phyloP scores from a whole-genome alignment of 768 basidiomycete species.

The Lactifluus rugatus region DNA sequence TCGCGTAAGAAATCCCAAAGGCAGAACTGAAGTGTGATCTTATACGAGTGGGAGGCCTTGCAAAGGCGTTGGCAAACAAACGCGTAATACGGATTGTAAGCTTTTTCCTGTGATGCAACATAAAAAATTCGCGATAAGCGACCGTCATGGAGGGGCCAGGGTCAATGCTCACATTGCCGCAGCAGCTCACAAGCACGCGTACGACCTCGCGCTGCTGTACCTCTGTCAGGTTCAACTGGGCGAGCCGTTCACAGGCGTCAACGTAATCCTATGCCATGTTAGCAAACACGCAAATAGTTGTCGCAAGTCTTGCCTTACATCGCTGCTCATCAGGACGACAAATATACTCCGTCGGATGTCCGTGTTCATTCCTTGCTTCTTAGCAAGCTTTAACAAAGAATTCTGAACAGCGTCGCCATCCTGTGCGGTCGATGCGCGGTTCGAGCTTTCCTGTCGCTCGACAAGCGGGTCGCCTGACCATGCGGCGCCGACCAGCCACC shows the following conservation, averaged over 20 bases:
- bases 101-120: constrained; percentile 82
- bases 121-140: constrained; percentile 1
- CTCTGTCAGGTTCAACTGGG: constrained; percentile 74
- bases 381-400: constrained; percentile 66
- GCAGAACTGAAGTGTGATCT: constrained; percentile 88
- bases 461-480: constrained; percentile 90
- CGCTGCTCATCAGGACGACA: constrained; percentile 89
- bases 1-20: constrained; percentile 96
- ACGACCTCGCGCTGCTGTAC: constrained; percentile 91
- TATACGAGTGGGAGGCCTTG: constrained; percentile 68
- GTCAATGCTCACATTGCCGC: constrained; percentile 61
- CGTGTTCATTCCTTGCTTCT: constrained; percentile 97
- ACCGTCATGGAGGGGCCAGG: background rate
- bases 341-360: constrained; percentile 89
- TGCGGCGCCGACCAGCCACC: constrained; percentile 97
- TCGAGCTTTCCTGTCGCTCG: constrained; percentile 45
- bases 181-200: constrained; percentile 88
- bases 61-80: constrained; percentile 82
- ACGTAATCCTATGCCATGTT: constrained; percentile 65
- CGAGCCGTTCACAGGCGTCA: constrained; percentile 89
- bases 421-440: constrained; percentile 22
- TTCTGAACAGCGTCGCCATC: constrained; percentile 28
- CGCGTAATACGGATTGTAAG: constrained; percentile 93
- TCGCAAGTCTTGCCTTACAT: constrained; percentile 43
- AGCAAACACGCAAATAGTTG: background rate